These are phyloP conservation scores for Geotrichum siamense DNA, from an alignment of 1,139 yeast species.

Conservation along the genomic window DNA sequence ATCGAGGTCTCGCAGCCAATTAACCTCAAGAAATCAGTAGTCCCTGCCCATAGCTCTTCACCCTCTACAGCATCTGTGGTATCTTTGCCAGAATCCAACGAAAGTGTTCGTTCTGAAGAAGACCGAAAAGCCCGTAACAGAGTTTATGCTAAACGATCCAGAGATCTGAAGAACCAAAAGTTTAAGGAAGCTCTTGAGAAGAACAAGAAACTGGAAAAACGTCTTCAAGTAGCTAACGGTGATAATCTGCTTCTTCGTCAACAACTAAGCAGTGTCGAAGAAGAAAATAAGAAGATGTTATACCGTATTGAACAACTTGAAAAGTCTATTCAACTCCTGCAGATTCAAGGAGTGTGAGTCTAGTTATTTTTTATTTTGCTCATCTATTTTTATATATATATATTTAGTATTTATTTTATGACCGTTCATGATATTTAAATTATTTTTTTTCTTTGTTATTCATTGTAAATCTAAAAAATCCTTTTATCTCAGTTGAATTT, in stretches of 20 bases:
- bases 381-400: not conserved
- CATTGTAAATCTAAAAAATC: not conserved
- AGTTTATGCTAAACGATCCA: conserved; percentile 17
- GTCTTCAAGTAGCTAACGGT: not conserved
- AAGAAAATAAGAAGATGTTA: not conserved
- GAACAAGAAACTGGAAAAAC: conserved; percentile 11
- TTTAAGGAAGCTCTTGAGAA: conserved; percentile 10
- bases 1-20: not conserved
- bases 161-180: conserved; percentile 17
- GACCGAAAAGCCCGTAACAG: conserved; percentile 18
- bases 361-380: not conserved
- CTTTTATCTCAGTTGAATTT: not conserved
- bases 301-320: not conserved
- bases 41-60: too few species aligned
- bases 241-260: not conserved
- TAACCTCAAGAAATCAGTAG: too few species aligned
- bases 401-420: not conserved
- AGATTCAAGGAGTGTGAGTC: not conserved
- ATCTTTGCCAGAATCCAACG: not conserved
- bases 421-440: not conserved
- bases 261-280: not conserved
- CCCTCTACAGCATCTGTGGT: not conserved
- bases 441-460: too few species aligned
- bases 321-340: not conserved
- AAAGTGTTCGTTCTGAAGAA: conserved; percentile 9